These are phyloP conservation scores for Pseudozyma thailandica DNA, from an alignment of 1,284 basidiomycete genomes.

Conservation along the genomic window DNA sequence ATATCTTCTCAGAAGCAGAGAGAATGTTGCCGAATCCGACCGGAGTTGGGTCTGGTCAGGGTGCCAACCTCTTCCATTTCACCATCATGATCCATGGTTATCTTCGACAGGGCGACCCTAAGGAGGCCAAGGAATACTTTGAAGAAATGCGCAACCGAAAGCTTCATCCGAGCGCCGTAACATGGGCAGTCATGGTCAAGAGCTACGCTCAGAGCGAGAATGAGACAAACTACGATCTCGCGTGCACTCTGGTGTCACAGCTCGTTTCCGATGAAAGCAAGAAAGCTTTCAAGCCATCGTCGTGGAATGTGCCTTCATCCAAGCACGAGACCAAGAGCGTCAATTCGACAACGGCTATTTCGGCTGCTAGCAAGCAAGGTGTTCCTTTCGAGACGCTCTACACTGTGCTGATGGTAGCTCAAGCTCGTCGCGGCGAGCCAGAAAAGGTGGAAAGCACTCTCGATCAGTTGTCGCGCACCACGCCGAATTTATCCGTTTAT, in stretches of 20 bases:
- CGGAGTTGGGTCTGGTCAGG: constrained; percentile 31
- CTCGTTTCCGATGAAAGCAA: constrained; percentile 33
- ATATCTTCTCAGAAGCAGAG: constrained; percentile 72
- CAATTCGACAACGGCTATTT: not conserved
- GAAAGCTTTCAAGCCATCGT: constrained; percentile 12
- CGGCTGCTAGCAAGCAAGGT: constrained; percentile 23
- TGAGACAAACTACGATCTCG: constrained; percentile 50
- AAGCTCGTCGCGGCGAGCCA: constrained; percentile 72
- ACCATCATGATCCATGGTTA: constrained; percentile 88
- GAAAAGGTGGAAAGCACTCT: constrained; percentile 75
- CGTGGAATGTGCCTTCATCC: constrained; percentile 7
- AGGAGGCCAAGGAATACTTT: constrained; percentile 77
- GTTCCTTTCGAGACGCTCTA: constrained; percentile 70
- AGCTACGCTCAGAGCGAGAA: constrained; percentile 53
- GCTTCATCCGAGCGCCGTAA: constrained; percentile 78
- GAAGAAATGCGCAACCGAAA: constrained; percentile 79
- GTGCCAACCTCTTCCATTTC: constrained; percentile 73
- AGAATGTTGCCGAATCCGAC: constrained; percentile 17
- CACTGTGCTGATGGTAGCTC: constrained; percentile 75
- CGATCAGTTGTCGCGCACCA: constrained; percentile 72
- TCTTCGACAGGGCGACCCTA: constrained; percentile 74
- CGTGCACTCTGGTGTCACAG: constrained; percentile 48
- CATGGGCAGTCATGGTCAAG: constrained; percentile 75
- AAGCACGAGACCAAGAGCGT: not conserved
- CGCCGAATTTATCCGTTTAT: constrained; percentile 74